These are phyloP conservation scores for Posidonia australis DNA, from an alignment of 106 monocot genomes.

Conservation along the genomic window DNA sequence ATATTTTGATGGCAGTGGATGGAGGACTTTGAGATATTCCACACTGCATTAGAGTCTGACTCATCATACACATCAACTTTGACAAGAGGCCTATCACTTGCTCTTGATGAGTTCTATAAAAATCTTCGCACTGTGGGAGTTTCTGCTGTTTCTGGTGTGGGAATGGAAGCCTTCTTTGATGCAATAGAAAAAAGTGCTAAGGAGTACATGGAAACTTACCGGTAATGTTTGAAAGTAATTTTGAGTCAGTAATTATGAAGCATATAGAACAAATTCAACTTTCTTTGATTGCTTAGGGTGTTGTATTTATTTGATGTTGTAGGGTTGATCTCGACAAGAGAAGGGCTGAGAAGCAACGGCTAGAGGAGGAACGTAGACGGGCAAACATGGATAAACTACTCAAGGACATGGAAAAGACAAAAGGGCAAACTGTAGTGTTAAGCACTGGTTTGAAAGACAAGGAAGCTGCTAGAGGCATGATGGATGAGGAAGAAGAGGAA, in stretches of 20 bases:
- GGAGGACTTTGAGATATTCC: slow-evolving; percentile 94
- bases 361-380: slow-evolving; percentile 55
- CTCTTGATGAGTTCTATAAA: slow-evolving; percentile 94
- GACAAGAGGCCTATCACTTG: slow-evolving; percentile 70
- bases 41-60: slow-evolving; percentile 61
- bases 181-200: slow-evolving; percentile 68
- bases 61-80: slow-evolving; percentile 69
- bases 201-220: slow-evolving; percentile 94
- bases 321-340: slow-evolving; percentile 95
- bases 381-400: slow-evolving; percentile 73
- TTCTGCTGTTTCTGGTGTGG: slow-evolving; percentile 75
- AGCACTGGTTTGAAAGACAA: slow-evolving; percentile 84
- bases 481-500: slow-evolving; percentile 38
- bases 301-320: neutral
- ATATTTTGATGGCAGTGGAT: slow-evolving; percentile 56
- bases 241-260: neutral
- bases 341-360: slow-evolving; percentile 63
- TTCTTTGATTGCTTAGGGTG: neutral
- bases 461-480: slow-evolving; percentile 17
- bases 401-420: slow-evolving; percentile 74
- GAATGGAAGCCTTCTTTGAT: slow-evolving; percentile 71
- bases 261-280: neutral
- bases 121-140: slow-evolving; percentile 84
- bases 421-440: slow-evolving; percentile 75
- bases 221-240: slow-evolving; percentile 22